These are phyloP conservation scores for Colletotrichum destructivum DNA, from an alignment of 2,329 filamentous ascomycete species.

Conservation along the genomic window DNA sequence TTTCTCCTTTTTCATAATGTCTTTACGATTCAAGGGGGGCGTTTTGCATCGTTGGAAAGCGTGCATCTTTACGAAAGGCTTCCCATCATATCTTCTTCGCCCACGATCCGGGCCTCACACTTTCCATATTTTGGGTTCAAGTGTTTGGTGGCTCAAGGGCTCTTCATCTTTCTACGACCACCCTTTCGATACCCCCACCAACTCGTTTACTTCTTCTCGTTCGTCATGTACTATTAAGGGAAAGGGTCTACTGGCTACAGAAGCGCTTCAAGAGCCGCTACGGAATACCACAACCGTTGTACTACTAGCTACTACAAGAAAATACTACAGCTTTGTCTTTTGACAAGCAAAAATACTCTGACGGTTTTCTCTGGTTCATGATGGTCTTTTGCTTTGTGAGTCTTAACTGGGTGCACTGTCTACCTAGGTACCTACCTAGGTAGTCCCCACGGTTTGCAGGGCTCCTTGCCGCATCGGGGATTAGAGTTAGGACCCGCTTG, in stretches of 20 bases:
- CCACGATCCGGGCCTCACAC: not conserved
- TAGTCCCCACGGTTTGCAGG: not conserved
- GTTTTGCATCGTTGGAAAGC: conserved; percentile 18
- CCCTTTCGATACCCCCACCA: conserved; percentile 41
- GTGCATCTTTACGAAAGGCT: conserved; percentile 9
- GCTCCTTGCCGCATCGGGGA: conserved; percentile 5
- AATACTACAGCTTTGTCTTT: not conserved
- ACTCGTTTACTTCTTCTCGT: conserved; percentile 33
- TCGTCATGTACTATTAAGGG: conserved; percentile 36
- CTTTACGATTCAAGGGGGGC: conserved; percentile 33
- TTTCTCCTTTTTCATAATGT: conserved; percentile 41
- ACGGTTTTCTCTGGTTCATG: too few species aligned
- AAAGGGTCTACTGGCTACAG: conserved; percentile 14
- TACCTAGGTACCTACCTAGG: not conserved
- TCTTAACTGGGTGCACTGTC: not conserved
- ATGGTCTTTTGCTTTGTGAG: not conserved
- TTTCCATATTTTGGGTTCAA: conserved; percentile 12
- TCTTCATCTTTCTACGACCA: conserved; percentile 25
- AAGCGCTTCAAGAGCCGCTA: conserved; percentile 3
- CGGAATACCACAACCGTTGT: conserved; percentile 9
- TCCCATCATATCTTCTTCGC: conserved; percentile 9
- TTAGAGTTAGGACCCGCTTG: conserved; percentile 15
- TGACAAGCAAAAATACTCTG: not conserved
- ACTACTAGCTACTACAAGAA: not conserved
- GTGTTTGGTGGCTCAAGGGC: conserved; percentile 1